Evolutionary conservation across 2,329 filamentous ascomycete genomes (phyloP).

Genomic region (Berkeleyomyces basicola): DNA sequence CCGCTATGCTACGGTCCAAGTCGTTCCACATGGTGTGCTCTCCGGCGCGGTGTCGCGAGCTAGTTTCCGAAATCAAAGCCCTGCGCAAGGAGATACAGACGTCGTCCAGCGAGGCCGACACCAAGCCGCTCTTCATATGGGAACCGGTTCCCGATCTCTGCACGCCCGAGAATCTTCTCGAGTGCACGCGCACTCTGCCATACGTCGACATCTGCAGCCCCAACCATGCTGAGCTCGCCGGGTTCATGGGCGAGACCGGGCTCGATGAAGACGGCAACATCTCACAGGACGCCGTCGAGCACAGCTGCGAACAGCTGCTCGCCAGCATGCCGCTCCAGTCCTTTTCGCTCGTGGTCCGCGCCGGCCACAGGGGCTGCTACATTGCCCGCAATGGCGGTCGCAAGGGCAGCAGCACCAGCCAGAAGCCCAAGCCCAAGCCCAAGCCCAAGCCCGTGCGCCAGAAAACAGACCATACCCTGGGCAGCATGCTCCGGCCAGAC

Average conservation of each 20-base stretch:
- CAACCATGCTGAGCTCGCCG: conserved; percentile 78
- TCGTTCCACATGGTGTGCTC: conserved; percentile 84
- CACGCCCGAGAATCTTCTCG: conserved; percentile 48
- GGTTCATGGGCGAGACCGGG: conserved; percentile 55
- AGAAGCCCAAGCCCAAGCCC: conserved; percentile 21
- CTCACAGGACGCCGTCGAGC: conserved; percentile 35
- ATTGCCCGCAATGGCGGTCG: conserved; percentile 41
- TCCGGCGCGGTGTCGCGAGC: conserved; percentile 55
- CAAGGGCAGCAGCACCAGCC: conserved; percentile 22
- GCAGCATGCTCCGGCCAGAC: conserved; percentile 38
- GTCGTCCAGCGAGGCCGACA: conserved; percentile 22
- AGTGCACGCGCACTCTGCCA: conserved; percentile 45
- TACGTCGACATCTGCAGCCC: conserved; percentile 52
- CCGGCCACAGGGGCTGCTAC: conserved; percentile 56
- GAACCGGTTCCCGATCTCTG: conserved; percentile 88
- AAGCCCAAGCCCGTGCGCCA: conserved; percentile 18
- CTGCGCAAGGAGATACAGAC: conserved; percentile 27
- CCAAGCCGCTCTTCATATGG: conserved; percentile 69
- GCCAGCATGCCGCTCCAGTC: conserved; percentile 47
- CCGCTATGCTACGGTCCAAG: conserved; percentile 49
- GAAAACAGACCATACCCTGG: neutral
- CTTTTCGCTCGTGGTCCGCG: conserved; percentile 51
- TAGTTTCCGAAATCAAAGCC: conserved; percentile 53
- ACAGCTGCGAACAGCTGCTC: conserved; percentile 44
- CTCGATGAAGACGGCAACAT: conserved; percentile 39